Base-by-base conservation (phyloP, 257 asterid genomes). In the Jacaranda mimosifolia region DNA sequence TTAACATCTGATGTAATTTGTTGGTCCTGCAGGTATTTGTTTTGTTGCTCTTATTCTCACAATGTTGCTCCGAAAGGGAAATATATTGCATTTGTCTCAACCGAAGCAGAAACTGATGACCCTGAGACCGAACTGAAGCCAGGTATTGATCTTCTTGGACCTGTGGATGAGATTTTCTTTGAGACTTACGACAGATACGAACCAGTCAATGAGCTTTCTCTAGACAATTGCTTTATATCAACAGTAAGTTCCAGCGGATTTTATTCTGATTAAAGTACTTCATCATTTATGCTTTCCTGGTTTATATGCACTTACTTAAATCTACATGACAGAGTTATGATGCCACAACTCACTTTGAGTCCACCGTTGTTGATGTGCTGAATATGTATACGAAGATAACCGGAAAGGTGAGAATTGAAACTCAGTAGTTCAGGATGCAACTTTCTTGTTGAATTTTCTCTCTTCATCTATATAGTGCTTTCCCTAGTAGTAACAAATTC, bases 21-120 rank as follows among this genome's bases (percentile, higher is more conserved):
- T 84, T 62, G 72, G 32, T 39, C 68, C 19, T 72, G 68, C 82
- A 95, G 99, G 99, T 95, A 95, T 79, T 82, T 95, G 70, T 95
- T 95, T 70, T 95, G 99, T 77, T 95, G 97, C 86, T 95, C 99
- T 67, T 95, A 92, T 78, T 86, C 99, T 65, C 99, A 95, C 89
- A 95, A 93, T 85, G 98, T 95, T 82, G 99, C 99, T 53, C 99
- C 99, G 3, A 90, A 92, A 87, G 98, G 98, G 68, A 95, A 95
- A 79, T 95, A 77, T 82, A 95, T 95, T 67, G 99, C 98, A 45
- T 92, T 95, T 79, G 98, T 95, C 80, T 92, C 99, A 3, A 87
- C 99, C 3, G 99, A 92, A 74, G 97, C 99, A 7, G 99, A 95
- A 80, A 90, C 98, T 11, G 96, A 95, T 81, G 72, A 95, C 73